A percentile compares a stretch with the other conserved stretches of the same genome.
phyloP scores from a whole-genome alignment of 495 filamentous ascomycete genomes.

The Aspergillus sclerotiicarbonarius region DNA sequence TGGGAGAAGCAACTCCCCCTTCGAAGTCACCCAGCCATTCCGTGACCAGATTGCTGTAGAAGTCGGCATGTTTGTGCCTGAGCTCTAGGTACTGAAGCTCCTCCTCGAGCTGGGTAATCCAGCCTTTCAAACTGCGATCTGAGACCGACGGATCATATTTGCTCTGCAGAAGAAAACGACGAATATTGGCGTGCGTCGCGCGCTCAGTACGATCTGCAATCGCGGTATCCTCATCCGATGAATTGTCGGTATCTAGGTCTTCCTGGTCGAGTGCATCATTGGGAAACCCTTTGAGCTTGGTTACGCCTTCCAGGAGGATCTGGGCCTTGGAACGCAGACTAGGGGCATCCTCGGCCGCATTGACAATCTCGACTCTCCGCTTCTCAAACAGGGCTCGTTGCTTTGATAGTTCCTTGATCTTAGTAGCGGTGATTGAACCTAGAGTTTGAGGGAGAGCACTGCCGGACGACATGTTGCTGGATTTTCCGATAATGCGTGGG shows the following conservation, averaged over 20 bases:
- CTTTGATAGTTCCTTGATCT: conserved; percentile 61
- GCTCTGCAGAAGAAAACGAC: conserved; percentile 56
- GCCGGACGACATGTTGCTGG: conserved; percentile 28
- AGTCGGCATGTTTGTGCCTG: conserved; percentile 58
- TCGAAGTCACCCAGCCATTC: conserved; percentile 55
- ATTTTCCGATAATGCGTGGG: no score
- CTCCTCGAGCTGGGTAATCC: conserved; percentile 49
- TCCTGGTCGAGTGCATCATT: conserved; percentile 39
- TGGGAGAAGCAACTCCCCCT: conserved; percentile 7
- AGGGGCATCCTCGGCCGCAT: conserved; percentile 23
- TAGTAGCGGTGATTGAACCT: conserved; percentile 63
- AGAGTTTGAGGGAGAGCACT: conserved; percentile 57
- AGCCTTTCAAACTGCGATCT: conserved; percentile 39
- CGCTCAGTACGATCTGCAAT: conserved; percentile 20
- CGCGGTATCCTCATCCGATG: conserved; percentile 4
- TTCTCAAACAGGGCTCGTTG: conserved; percentile 53
- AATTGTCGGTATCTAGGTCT: conserved; percentile 29
- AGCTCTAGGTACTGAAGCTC: conserved; percentile 50
- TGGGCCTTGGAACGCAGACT: conserved; percentile 32
- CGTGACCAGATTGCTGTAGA: conserved; percentile 61
- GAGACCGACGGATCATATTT: conserved; percentile 57
- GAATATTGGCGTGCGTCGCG: conserved; percentile 36
- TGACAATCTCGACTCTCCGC: conserved; percentile 32
- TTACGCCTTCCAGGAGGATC: conserved; percentile 39
- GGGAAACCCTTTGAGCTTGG: conserved; percentile 35